phyloP scores from a whole-genome alignment of 169 alveolate species.

The Toxoplasma gondii region DNA sequence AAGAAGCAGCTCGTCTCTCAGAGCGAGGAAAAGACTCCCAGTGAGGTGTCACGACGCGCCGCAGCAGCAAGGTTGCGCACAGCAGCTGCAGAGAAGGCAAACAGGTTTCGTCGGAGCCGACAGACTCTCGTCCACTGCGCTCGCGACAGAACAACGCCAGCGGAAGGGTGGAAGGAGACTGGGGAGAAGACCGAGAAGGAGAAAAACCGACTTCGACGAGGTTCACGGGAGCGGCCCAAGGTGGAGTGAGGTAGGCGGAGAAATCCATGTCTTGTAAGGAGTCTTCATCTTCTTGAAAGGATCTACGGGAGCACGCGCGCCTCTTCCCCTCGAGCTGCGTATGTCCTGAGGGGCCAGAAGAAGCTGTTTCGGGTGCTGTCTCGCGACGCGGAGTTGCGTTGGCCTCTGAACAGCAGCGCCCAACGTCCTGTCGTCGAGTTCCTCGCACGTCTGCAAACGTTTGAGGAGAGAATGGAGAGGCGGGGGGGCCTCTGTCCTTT shows the following conservation, averaged over 20 bases:
- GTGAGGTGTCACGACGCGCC: not conserved
- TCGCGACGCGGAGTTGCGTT: no score
- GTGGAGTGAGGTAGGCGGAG: not conserved
- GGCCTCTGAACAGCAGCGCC: no score
- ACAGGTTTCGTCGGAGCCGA: not conserved
- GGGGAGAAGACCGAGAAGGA: not conserved
- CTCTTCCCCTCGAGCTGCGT: not conserved
- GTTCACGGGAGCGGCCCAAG: not conserved
- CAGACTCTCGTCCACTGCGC: not conserved
- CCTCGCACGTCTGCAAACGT: no score
- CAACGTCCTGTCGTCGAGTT: no score
- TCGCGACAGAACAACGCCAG: not conserved
- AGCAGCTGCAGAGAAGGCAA: slow-evolving; percentile 4
- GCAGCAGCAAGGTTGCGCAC: slow-evolving; percentile 18
- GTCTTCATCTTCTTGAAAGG: not conserved
- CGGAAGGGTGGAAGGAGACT: no score
- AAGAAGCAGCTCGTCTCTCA: not conserved
- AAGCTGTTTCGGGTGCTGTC: not conserved
- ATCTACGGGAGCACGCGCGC: not conserved
- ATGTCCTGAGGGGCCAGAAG: not conserved
- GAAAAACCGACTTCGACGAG: not conserved
- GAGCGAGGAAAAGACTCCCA: not conserved
- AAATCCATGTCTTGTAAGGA: not conserved
- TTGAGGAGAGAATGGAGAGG: no score
- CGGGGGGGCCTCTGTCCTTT: no score